Conservation (phyloP, 2,329 filamentous ascomycete species). For the Diaporthe ampelina region DNA sequence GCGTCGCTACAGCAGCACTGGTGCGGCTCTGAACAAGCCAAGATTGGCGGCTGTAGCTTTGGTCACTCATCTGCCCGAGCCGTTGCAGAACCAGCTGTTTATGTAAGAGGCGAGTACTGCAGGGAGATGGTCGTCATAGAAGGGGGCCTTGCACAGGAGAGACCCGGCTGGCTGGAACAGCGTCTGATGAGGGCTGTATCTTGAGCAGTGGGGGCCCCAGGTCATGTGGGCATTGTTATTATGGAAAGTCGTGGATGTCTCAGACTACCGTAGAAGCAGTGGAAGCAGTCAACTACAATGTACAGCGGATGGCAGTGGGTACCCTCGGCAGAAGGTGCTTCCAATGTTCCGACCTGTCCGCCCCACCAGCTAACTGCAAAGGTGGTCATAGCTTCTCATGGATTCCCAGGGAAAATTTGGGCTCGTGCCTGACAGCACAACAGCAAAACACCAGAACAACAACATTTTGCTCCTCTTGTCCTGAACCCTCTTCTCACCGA, state of each 20-base stretch:
- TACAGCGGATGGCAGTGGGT: background rate
- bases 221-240: too few species aligned
- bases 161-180: too few species aligned
- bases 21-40: slow-evolving; percentile 2
- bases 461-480: slow-evolving; percentile 8
- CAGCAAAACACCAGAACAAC: slow-evolving; percentile 20
- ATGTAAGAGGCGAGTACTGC: background rate
- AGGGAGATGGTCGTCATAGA: too few species aligned
- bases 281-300: too few species aligned
- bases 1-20: background rate
- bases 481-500: background rate
- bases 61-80: background rate
- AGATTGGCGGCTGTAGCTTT: background rate
- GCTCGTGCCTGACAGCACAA: slow-evolving; percentile 12
- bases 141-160: too few species aligned
- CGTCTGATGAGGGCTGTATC: too few species aligned
- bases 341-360: slow-evolving; percentile 22
- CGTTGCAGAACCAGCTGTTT: background rate
- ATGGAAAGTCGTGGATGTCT: background rate
- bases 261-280: background rate
- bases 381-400: slow-evolving; percentile 32
- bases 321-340: slow-evolving; percentile 28
- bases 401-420: slow-evolving; percentile 14
- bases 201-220: too few species aligned
- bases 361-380: background rate